These are phyloP conservation scores for Tricholoma matsutake DNA, from an alignment of 768 basidiomycete species.

Conservation along the genomic window DNA sequence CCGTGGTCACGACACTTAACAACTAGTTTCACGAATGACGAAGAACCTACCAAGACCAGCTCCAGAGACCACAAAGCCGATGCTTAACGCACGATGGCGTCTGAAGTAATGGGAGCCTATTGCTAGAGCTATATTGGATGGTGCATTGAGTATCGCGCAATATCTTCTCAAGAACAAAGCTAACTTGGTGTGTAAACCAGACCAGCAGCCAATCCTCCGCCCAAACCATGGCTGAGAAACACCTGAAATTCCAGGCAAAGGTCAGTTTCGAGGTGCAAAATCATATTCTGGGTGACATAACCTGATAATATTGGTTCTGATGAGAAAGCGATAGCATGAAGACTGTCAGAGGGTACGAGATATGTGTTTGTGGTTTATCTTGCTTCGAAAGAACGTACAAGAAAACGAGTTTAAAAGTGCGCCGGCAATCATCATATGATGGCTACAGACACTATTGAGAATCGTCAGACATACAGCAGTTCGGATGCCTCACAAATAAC, in stretches of 20 bases:
- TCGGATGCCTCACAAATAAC: constrained; percentile 23
- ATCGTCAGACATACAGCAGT: not conserved
- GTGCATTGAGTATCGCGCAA: not conserved
- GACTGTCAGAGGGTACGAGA: not conserved
- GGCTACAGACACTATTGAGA: constrained; percentile 2
- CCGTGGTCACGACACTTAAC: not conserved
- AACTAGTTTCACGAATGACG: not conserved
- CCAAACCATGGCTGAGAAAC: constrained; percentile 44
- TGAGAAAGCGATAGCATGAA: constrained; percentile 34
- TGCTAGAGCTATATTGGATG: constrained; percentile 31
- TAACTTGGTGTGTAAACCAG: constrained; percentile 38
- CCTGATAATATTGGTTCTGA: constrained; percentile 32
- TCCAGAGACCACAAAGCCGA: constrained; percentile 41
- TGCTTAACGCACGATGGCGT: constrained; percentile 43
- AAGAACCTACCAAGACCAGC: constrained; percentile 9
- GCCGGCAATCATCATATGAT: constrained; percentile 17
- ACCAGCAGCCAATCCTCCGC: constrained; percentile 44
- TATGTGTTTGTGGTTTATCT: not conserved
- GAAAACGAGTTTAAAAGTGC: constrained; percentile 12
- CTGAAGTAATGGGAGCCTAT: constrained; percentile 47
- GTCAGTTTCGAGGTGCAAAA: not conserved
- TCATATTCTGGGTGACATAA: not conserved
- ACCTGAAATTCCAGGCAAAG: constrained; percentile 18
- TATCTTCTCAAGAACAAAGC: not conserved
- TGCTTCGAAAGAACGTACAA: constrained; percentile 3